These are phyloP conservation scores for Rauvolfia tetraphylla DNA, from an alignment of 257 asterid species.

Conservation along the genomic window DNA sequence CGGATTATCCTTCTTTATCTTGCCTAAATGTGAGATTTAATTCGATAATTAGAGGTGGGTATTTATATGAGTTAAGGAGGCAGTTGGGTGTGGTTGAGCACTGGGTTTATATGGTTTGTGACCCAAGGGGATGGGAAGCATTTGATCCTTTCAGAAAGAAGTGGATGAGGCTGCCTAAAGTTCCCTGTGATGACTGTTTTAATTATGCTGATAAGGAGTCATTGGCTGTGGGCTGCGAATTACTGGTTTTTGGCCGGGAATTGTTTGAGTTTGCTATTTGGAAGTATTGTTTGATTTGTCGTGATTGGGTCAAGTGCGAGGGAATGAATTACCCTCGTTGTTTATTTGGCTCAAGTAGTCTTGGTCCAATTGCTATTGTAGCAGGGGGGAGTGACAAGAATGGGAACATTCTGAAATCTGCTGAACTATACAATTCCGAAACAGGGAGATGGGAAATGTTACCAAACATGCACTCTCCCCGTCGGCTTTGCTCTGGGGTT, in stretches of 20 bases:
- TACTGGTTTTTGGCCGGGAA: conserved; percentile 86
- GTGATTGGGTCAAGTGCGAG: conserved; percentile 62
- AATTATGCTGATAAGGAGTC: conserved; percentile 82
- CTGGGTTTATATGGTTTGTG: conserved; percentile 91
- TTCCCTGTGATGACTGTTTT: conserved; percentile 87
- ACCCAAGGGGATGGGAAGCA: conserved; percentile 94
- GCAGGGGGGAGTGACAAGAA: conserved; percentile 82
- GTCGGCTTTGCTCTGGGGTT: conserved; percentile 77
- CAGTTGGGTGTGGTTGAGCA: conserved; percentile 63
- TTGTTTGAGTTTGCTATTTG: conserved; percentile 75
- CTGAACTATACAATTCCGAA: conserved; percentile 66
- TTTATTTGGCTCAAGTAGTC: conserved; percentile 70
- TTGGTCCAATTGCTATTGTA: conserved; percentile 60
- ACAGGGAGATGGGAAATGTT: conserved; percentile 71
- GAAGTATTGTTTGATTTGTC: conserved; percentile 56
- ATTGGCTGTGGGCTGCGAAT: conserved; percentile 67
- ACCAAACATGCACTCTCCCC: conserved; percentile 83
- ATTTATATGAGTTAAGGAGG: conserved; percentile 68
- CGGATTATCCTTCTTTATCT: conserved; percentile 65
- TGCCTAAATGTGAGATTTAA: conserved; percentile 57
- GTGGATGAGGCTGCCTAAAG: conserved; percentile 75
- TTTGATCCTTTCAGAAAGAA: conserved; percentile 67
- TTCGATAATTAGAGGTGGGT: conserved; percentile 51
- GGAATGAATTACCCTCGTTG: conserved; percentile 78
- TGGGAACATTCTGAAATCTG: conserved; percentile 70